Conservation (phyloP, 2,329 filamentous ascomycete species). For the Aureobasidium sp. region DNA sequence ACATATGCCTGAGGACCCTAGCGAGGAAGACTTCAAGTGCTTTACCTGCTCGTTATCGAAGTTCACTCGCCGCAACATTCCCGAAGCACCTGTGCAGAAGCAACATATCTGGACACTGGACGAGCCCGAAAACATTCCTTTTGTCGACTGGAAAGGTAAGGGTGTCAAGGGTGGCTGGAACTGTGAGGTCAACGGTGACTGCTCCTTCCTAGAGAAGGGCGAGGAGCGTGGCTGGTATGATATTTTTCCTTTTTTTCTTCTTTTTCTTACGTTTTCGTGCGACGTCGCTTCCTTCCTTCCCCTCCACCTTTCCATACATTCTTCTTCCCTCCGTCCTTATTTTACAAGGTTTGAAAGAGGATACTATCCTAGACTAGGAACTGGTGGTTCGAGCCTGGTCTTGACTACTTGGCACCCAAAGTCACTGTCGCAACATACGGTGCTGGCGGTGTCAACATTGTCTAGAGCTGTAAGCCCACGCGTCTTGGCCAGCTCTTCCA, state of each 20-base stretch:
- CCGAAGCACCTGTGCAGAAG: conserved; percentile 13
- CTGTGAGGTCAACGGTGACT: conserved; percentile 75
- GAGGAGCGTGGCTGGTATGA: conserved; percentile 82
- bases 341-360: conserved; percentile 6
- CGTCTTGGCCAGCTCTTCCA: neutral
- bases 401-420: conserved; percentile 6
- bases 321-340: neutral
- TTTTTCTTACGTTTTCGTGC: conserved; percentile 11
- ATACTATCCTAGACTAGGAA: conserved; percentile 14
- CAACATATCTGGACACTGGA: conserved; percentile 25
- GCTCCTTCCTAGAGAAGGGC: conserved; percentile 69
- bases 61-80: conserved; percentile 45
- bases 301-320: neutral
- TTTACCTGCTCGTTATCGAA: conserved; percentile 76
- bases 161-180: conserved; percentile 73
- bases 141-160: conserved; percentile 50
- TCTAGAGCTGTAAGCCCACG: conserved; percentile 11
- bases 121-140: conserved; percentile 33
- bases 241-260: conserved; percentile 21
- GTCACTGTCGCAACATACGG: neutral
- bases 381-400: conserved; percentile 12
- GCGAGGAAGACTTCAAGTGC: conserved; percentile 72
- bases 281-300: neutral
- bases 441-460: neutral
- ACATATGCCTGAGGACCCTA: conserved; percentile 61